Conservation (phyloP, 768 basidiomycete species). For the Tylopilus sp. region DNA sequence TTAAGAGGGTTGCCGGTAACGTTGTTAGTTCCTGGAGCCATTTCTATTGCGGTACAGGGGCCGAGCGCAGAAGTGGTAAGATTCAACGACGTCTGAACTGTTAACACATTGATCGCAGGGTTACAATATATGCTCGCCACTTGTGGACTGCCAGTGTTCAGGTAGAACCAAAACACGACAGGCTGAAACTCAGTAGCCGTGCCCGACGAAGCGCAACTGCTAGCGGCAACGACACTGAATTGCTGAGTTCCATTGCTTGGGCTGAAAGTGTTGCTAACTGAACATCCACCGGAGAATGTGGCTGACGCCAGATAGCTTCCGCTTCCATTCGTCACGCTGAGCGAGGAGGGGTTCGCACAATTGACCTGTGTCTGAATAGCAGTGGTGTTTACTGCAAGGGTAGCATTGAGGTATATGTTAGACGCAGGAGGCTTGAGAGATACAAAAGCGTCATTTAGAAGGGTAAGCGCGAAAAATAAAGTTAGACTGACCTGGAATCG, state of each 20-base stretch:
- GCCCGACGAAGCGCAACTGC: slow-evolving; percentile 29
- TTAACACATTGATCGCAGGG: slow-evolving; percentile 44
- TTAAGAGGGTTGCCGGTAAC: slow-evolving; percentile 45
- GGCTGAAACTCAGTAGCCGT: slow-evolving; percentile 43
- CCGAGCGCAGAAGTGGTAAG: slow-evolving; percentile 42
- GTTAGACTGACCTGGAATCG: slow-evolving; percentile 43
- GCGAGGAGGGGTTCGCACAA: slow-evolving; percentile 41
- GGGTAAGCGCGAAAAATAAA: background rate
- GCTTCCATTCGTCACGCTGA: slow-evolving; percentile 19
- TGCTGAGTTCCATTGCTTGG: slow-evolving; percentile 39
- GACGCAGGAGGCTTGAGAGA: slow-evolving; percentile 38
- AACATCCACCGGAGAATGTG: slow-evolving; percentile 49
- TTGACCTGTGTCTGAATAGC: slow-evolving; percentile 43
- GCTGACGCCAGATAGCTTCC: slow-evolving; percentile 40
- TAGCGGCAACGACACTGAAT: slow-evolving; percentile 45
- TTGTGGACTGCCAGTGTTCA: slow-evolving; percentile 35
- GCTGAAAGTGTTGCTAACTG: slow-evolving; percentile 35
- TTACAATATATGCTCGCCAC: slow-evolving; percentile 55
- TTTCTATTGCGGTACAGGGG: slow-evolving; percentile 32
- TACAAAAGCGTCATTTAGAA: background rate
- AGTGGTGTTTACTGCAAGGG: slow-evolving; percentile 49
- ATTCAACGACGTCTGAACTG: slow-evolving; percentile 41
- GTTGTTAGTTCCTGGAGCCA: slow-evolving; percentile 43
- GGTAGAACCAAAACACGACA: slow-evolving; percentile 68
- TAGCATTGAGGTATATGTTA: slow-evolving; percentile 46